Conservation (phyloP, 345 rosid species). For the Acer yangbiense region DNA sequence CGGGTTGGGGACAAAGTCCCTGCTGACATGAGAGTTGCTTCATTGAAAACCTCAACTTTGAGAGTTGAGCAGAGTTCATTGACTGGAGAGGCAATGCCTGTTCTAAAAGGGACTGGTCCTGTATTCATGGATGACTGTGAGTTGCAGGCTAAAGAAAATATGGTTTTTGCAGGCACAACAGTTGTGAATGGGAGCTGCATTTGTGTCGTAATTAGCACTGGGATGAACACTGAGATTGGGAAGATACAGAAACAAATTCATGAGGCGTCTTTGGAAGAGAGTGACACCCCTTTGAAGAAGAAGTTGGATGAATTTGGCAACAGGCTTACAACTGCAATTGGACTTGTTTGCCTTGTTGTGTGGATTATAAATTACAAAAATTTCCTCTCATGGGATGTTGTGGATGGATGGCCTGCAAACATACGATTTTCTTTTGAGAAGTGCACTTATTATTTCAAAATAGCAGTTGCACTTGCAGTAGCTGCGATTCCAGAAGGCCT, state of each 20-base stretch:
- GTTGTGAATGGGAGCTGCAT: constrained; percentile 82
- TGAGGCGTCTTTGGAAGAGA: constrained; percentile 80
- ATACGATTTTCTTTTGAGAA: constrained; percentile 75
- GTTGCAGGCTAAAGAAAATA: constrained; percentile 83
- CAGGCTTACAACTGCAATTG: constrained; percentile 74
- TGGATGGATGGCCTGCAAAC: constrained; percentile 74
- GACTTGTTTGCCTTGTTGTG: constrained; percentile 72
- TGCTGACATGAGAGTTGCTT: constrained; percentile 81
- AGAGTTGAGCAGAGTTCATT: constrained; percentile 90
- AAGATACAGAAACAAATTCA: constrained; percentile 90
- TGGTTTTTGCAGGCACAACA: constrained; percentile 86
- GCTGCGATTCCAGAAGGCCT: constrained; percentile 98
- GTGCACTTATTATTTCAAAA: constrained; percentile 92
- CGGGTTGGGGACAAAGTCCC: constrained; percentile 89
- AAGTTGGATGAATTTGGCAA: constrained; percentile 86
- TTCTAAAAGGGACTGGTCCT: constrained; percentile 60
- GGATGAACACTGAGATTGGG: constrained; percentile 93
- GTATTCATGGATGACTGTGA: constrained; percentile 66
- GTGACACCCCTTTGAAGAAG: constrained; percentile 85
- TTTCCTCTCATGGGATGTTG: constrained; percentile 74
- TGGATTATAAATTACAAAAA: constrained; percentile 88
- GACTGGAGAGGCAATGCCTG: constrained; percentile 97
- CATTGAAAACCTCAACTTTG: constrained; percentile 72
- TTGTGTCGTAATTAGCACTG: constrained; percentile 66
- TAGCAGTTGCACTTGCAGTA: constrained; percentile 92